Conservation (phyloP, 768 basidiomycete genomes). For the Boletus barrowsii region DNA sequence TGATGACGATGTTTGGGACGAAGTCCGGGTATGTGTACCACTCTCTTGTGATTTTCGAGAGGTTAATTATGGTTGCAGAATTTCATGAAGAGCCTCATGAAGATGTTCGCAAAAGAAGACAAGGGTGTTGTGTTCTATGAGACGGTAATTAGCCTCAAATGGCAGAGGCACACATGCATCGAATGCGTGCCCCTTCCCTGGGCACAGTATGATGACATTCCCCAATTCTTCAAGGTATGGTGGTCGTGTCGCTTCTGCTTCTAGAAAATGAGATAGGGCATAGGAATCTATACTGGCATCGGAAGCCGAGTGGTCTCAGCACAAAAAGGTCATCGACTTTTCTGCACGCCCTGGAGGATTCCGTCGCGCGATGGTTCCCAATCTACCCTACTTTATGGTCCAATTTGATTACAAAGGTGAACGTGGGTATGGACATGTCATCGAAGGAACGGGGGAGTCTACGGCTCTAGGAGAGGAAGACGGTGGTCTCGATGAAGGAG, state of each 20-base stretch:
- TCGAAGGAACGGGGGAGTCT: slow-evolving; percentile 80
- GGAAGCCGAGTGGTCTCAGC: slow-evolving; percentile 97
- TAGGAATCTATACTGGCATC: slow-evolving; percentile 93
- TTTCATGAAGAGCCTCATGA: slow-evolving; percentile 91
- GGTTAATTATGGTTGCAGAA: slow-evolving; percentile 39
- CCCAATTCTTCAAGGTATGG: slow-evolving; percentile 86
- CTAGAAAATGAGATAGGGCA: slow-evolving; percentile 2
- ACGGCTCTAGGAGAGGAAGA: slow-evolving; percentile 59
- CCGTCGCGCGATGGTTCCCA: slow-evolving; percentile 91
- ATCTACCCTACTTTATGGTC: slow-evolving; percentile 98
- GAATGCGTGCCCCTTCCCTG: slow-evolving; percentile 93
- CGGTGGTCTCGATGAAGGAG: slow-evolving; percentile 74
- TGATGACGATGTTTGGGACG: slow-evolving; percentile 98
- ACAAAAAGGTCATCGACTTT: slow-evolving; percentile 97
- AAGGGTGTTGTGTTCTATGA: slow-evolving; percentile 96
- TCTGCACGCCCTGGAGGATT: slow-evolving; percentile 88
- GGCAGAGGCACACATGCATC: slow-evolving; percentile 89
- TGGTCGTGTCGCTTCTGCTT: not conserved
- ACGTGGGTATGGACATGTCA: slow-evolving; percentile 97
- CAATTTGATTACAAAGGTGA: slow-evolving; percentile 98
- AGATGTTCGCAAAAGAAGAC: slow-evolving; percentile 90
- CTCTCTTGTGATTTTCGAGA: not conserved
- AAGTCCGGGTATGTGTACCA: slow-evolving; percentile 67
- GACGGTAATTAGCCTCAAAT: slow-evolving; percentile 81
- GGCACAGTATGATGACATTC: slow-evolving; percentile 81